phyloP scores from a whole-genome alignment of 768 basidiomycete genomes.

The Kwoniella newhampshirensis region DNA sequence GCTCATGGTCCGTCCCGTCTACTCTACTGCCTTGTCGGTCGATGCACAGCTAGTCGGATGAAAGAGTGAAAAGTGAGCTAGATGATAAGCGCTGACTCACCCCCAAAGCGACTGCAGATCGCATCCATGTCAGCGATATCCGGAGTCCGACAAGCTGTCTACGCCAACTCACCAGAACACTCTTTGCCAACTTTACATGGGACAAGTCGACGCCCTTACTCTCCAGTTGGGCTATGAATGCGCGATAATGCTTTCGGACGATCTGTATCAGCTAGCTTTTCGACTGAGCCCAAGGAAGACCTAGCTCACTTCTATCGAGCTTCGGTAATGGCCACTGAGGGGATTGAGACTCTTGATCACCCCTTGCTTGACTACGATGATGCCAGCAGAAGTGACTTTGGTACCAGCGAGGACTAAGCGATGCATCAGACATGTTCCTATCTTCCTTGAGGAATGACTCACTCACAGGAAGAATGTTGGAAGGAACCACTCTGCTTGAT shows the following conservation, averaged over 20 bases:
- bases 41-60: no score
- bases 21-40: slow-evolving; percentile 1
- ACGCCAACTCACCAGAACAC: slow-evolving; percentile 55
- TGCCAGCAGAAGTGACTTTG: slow-evolving; percentile 65
- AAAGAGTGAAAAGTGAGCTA: no score
- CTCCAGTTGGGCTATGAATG: slow-evolving; percentile 60
- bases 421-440: neutral
- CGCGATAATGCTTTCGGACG: slow-evolving; percentile 60
- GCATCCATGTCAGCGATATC: neutral
- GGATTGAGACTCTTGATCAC: slow-evolving; percentile 64
- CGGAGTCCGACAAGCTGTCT: no score
- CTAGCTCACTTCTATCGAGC: slow-evolving; percentile 59
- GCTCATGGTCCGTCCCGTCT: slow-evolving; percentile 3
- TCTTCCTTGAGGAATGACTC: neutral
- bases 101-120: slow-evolving; percentile 24
- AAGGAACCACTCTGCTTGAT: slow-evolving; percentile 67
- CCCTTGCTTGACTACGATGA: slow-evolving; percentile 67
- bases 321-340: slow-evolving; percentile 68
- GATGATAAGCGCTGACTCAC: slow-evolving; percentile 10
- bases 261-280: no score
- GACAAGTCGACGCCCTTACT: slow-evolving; percentile 63
- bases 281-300: no score
- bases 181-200: slow-evolving; percentile 65
- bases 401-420: slow-evolving; percentile 52
- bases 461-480: slow-evolving; percentile 64